Conservation (phyloP, 306 rosid species). For the Amphicarpaea edgeworthii region DNA sequence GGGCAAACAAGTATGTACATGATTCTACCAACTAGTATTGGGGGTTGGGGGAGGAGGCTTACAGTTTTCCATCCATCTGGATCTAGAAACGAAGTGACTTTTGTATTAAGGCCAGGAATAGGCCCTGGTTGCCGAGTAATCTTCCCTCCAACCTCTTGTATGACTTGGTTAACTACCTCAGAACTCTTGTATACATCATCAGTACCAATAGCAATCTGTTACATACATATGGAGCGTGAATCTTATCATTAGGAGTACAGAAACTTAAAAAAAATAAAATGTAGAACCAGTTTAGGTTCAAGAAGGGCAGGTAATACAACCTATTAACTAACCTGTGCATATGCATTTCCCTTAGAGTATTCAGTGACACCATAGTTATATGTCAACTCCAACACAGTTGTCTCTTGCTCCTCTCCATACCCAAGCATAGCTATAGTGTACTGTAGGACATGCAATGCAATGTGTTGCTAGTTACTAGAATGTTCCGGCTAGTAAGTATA, state of each 20-base stretch:
- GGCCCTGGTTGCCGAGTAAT: constrained; percentile 89
- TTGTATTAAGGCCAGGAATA: constrained; percentile 80
- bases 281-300: constrained; percentile 24
- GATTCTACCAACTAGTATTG: not conserved
- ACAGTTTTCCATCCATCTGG: constrained; percentile 99
- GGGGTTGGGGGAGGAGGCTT: constrained; percentile 38
- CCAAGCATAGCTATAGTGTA: constrained; percentile 78
- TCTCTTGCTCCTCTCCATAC: constrained; percentile 75
- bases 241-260: constrained; percentile 22
- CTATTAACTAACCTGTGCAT: constrained; percentile 76
- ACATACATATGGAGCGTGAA: constrained; percentile 22
- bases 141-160: constrained; percentile 93
- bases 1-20: not conserved
- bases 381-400: constrained; percentile 88
- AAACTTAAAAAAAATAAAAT: not conserved
- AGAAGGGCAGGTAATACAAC: not conserved
- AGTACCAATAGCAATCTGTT: constrained; percentile 89
- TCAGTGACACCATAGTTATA: constrained; percentile 89
- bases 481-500: constrained; percentile 5
- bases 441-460: constrained; percentile 60
- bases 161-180: constrained; percentile 68
- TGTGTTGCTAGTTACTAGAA: not conserved
- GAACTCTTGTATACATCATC: constrained; percentile 94
- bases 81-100: constrained; percentile 75
- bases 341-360: constrained; percentile 86